Percentiles rank a stretch among this genome's conserved stretches.
Conservation (phyloP, 2,329 filamentous ascomycete species). For the Fusarium austroafricanum region DNA sequence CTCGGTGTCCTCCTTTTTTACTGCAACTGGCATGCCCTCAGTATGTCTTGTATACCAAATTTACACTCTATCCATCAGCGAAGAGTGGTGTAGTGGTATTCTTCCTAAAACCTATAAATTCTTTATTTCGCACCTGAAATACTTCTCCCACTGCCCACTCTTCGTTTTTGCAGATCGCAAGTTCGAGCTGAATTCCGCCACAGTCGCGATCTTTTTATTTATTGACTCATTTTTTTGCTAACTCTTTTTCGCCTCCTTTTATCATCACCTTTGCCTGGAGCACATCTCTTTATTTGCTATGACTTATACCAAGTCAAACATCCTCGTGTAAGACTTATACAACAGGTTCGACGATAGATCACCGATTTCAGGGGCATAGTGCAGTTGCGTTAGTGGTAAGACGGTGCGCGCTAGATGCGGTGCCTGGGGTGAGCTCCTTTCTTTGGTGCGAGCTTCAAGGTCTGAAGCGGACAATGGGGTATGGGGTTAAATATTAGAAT, state of each 20-base stretch:
- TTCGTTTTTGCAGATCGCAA: not conserved
- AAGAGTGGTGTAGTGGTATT: slow-evolving; percentile 4
- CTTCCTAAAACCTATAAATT: not conserved
- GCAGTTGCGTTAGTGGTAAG: too few species aligned
- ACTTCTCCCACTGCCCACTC: not conserved
- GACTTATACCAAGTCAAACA: not conserved
- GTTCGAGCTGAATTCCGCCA: not conserved
- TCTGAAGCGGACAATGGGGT: not conserved
- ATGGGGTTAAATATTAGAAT: not conserved
- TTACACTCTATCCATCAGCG: not conserved
- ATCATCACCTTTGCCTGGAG: fast-evolving
- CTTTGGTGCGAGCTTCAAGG: too few species aligned
- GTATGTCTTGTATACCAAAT: not conserved
- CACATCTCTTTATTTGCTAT: not conserved
- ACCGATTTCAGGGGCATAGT: not conserved
- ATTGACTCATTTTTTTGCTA: too few species aligned
- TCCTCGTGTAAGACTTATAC: not conserved
- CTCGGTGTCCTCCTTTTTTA: too few species aligned
- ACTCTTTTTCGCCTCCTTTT: too few species aligned
- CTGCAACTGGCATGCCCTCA: too few species aligned
- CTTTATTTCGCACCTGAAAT: not conserved
- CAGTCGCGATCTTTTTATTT: not conserved
- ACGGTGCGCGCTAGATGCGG: too few species aligned
- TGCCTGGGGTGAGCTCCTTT: not conserved
- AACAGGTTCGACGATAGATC: fast-evolving